phyloP scores from a whole-genome alignment of 495 filamentous ascomycete genomes.

The Aspergillus sparsus region DNA sequence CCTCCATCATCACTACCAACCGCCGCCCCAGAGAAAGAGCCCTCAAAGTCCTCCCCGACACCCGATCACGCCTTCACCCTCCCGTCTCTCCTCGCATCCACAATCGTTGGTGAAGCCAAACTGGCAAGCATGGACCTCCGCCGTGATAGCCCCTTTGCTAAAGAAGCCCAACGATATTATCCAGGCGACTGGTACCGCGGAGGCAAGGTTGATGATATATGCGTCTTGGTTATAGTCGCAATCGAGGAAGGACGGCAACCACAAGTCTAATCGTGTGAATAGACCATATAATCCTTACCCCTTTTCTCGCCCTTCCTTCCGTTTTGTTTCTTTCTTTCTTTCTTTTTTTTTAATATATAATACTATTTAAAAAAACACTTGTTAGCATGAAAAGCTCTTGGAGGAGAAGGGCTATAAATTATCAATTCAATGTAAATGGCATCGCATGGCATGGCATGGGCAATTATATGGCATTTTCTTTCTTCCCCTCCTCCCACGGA shows the following conservation, averaged over 20 bases:
- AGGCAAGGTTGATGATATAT: constrained; percentile 92
- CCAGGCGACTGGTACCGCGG: constrained; percentile 81
- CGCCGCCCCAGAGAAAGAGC: constrained; percentile 19
- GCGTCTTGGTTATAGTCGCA: constrained; percentile 72
- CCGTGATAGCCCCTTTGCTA: constrained; percentile 89
- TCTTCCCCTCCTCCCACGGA: no score
- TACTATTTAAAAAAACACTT: background rate
- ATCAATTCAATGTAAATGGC: background rate
- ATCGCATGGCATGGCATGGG: no score
- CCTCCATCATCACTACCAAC: constrained; percentile 21
- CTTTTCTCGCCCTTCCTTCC: background rate
- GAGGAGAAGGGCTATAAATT: background rate
- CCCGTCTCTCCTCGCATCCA: constrained; percentile 74
- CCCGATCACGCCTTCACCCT: constrained; percentile 44
- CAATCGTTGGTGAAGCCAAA: constrained; percentile 80
- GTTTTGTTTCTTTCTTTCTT: constrained; percentile 5
- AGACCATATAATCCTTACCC: background rate
- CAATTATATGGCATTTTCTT: no score
- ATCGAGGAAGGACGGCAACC: constrained; percentile 40
- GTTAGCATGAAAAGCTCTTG: background rate
- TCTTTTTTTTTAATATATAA: background rate
- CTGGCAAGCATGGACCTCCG: constrained; percentile 73
- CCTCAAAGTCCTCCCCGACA: constrained; percentile 2
- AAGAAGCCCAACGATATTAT: constrained; percentile 83
- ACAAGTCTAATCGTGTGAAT: background rate